These are phyloP conservation scores for Geosmithia putterillii DNA, from an alignment of 2,329 filamentous ascomycete genomes.

Conservation along the genomic window DNA sequence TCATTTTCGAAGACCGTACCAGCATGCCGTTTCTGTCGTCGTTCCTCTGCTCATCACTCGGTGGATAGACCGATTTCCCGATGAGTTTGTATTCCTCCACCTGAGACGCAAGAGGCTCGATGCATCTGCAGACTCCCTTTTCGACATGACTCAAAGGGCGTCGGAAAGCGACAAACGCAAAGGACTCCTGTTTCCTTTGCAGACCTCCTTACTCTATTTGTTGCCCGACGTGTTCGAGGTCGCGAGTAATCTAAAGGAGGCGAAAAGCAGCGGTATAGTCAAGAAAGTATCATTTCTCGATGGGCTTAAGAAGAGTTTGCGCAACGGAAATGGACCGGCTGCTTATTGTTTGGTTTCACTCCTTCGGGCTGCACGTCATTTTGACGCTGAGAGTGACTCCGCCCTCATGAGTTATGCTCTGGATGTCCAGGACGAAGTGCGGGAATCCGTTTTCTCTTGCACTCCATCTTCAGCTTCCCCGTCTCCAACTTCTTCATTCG, in stretches of 20 bases:
- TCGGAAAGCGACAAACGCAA: conserved; percentile 44
- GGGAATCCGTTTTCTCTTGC: conserved; percentile 50
- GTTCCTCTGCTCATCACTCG: conserved; percentile 50
- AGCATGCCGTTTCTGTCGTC: conserved; percentile 50
- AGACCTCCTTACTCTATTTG: conserved; percentile 49
- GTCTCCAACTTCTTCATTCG: conserved; percentile 11
- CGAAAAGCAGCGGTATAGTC: conserved; percentile 46
- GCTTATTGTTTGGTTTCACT: conserved; percentile 53
- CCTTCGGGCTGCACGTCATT: conserved; percentile 51
- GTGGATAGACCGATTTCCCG: conserved; percentile 54
- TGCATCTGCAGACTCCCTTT: conserved; percentile 52
- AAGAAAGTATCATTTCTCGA: conserved; percentile 58
- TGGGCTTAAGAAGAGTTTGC: conserved; percentile 46
- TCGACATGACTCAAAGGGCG: conserved; percentile 55
- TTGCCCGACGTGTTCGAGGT: conserved; percentile 60
- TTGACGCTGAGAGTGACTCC: conserved; percentile 49
- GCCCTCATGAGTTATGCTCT: conserved; percentile 54
- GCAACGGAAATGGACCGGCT: conserved; percentile 53
- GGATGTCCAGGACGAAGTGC: conserved; percentile 58
- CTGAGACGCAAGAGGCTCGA: conserved; percentile 49
- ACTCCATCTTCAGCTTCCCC: conserved; percentile 14
- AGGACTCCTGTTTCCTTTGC: conserved; percentile 46
- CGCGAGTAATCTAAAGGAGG: conserved; percentile 53
- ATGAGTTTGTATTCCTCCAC: conserved; percentile 54
- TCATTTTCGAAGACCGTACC: conserved; percentile 51